A percentile compares a stretch with the other conserved stretches of the same genome.
Conservation (phyloP, 768 basidiomycete genomes). For the Ramaria sp. region DNA sequence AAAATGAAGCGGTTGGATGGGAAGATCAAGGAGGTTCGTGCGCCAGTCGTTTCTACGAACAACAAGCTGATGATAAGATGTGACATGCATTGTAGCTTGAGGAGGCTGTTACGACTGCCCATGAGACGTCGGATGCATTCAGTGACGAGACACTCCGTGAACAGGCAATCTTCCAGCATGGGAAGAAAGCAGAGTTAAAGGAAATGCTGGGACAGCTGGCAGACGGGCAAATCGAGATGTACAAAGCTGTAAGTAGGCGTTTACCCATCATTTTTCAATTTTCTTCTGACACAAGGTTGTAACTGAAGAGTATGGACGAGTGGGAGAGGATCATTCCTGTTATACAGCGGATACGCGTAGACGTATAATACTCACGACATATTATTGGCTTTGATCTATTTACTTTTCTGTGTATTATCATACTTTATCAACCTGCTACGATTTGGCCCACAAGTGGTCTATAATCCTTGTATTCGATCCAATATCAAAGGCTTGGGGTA, state of each 20-base stretch:
- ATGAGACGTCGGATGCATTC: constrained; percentile 94
- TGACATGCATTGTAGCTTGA: constrained; percentile 48
- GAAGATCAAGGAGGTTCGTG: constrained; percentile 87
- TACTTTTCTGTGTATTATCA: neutral
- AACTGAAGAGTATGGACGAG: constrained; percentile 78
- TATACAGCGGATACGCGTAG: constrained; percentile 89
- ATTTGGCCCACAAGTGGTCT: neutral
- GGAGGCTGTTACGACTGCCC: constrained; percentile 91
- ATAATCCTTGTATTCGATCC: neutral
- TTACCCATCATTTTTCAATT: neutral
- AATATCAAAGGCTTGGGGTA: too few species aligned
- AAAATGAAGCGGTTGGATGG: constrained; percentile 86
- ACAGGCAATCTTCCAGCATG: constrained; percentile 79
- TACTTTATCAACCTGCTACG: neutral
- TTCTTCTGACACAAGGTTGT: constrained; percentile 1
- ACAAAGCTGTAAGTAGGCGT: constrained; percentile 51
- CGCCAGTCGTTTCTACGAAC: neutral
- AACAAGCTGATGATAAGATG: neutral
- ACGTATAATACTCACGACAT: constrained; percentile 38
- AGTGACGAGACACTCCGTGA: constrained; percentile 91
- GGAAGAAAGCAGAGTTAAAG: constrained; percentile 95
- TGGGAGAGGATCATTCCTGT: constrained; percentile 94
- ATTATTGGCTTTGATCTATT: neutral
- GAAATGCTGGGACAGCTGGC: constrained; percentile 83
- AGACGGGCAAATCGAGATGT: constrained; percentile 92